Conservation (phyloP, 768 basidiomycete genomes). For the Tylopilus balloui region DNA sequence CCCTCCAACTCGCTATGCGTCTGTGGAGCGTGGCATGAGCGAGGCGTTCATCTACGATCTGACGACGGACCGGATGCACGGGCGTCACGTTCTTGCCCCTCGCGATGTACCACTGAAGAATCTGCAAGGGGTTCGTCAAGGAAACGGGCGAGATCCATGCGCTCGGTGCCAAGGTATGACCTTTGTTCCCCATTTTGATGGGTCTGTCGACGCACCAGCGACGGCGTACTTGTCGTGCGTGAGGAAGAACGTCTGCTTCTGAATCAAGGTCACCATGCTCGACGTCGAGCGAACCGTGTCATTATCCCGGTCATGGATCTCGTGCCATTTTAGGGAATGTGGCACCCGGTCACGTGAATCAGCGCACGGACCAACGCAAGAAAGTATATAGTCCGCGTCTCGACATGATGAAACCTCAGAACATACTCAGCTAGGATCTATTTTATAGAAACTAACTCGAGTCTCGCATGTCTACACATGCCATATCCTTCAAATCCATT, state of each 20-base stretch:
- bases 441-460: slow-evolving; percentile 76
- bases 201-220: slow-evolving; percentile 78
- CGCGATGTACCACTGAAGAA: slow-evolving; percentile 71
- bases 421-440: slow-evolving; percentile 81
- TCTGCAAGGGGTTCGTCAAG: slow-evolving; percentile 36
- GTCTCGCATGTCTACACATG: slow-evolving; percentile 79
- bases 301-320: too few species aligned
- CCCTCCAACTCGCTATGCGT: slow-evolving; percentile 70
- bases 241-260: slow-evolving; percentile 54
- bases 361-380: slow-evolving; percentile 34
- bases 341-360: slow-evolving; percentile 25
- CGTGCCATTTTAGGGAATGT: background rate
- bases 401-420: slow-evolving; percentile 41
- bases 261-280: slow-evolving; percentile 31
- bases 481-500: slow-evolving; percentile 66
- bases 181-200: slow-evolving; percentile 75
- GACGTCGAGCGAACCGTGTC: too few species aligned
- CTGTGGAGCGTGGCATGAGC: slow-evolving; percentile 34
- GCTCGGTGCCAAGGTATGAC: slow-evolving; percentile 27
- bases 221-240: slow-evolving; percentile 66
- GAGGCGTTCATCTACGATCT: background rate
- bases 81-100: slow-evolving; percentile 61
- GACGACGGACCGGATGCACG: slow-evolving; percentile 63
- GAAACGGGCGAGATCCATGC: background rate
- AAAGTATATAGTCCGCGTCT: slow-evolving; percentile 31